Evolutionary conservation across 2,329 filamentous ascomycete genomes (phyloP).

Genomic region (Penicillium sp.): DNA sequence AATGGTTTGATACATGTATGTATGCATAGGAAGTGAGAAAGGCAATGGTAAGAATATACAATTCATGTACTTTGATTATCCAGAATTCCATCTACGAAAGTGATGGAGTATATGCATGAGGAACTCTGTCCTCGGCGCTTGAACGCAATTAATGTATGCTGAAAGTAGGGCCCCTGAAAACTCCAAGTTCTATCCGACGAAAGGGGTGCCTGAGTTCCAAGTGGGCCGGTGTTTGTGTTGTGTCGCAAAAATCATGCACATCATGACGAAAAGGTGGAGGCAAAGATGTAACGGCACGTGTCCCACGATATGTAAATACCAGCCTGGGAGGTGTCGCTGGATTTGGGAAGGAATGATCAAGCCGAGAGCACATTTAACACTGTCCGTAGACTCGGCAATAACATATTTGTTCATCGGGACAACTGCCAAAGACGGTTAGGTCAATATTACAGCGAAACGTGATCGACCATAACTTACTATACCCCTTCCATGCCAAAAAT

Average conservation of each 20-base stretch:
- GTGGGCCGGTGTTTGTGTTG: slow-evolving; percentile 5
- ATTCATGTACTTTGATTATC: neutral
- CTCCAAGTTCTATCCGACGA: neutral
- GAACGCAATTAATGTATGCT: slow-evolving; percentile 9
- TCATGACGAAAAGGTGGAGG: neutral
- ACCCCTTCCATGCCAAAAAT: slow-evolving; percentile 46
- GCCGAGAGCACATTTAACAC: slow-evolving; percentile 21
- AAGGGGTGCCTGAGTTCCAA: neutral
- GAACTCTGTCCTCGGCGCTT: neutral
- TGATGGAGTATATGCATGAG: neutral
- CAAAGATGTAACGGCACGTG: neutral
- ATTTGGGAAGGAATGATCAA: slow-evolving; percentile 4
- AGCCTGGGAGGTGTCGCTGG: neutral
- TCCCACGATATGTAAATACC: neutral
- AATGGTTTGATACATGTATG: neutral
- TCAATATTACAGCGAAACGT: neutral
- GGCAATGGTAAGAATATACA: neutral
- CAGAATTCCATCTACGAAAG: neutral
- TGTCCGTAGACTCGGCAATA: slow-evolving; percentile 39
- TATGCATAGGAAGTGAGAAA: neutral
- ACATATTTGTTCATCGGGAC: slow-evolving; percentile 35
- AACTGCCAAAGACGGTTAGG: slow-evolving; percentile 24
- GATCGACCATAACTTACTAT: slow-evolving; percentile 30
- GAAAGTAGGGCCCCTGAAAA: slow-evolving; percentile 2
- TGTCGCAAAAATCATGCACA: neutral